Evolutionary conservation across 2,329 filamentous ascomycete genomes (phyloP).

Genomic region (Colletotrichum kahawae): DNA sequence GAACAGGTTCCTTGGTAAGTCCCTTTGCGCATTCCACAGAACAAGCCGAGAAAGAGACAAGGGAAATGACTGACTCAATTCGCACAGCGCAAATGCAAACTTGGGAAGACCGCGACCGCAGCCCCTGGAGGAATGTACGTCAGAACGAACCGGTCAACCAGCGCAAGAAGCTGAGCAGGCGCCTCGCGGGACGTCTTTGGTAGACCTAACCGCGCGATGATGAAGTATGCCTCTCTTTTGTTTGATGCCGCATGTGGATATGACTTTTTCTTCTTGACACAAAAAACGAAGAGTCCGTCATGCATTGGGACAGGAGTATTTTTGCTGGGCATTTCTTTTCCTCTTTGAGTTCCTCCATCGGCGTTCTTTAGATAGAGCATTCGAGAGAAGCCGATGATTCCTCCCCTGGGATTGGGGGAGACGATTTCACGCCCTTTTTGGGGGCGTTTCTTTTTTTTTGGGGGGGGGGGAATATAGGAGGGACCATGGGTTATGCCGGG

Average conservation of each 20-base stretch:
- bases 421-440: not conserved
- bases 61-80: not conserved
- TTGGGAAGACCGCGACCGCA: conserved; percentile 55
- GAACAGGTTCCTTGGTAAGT: conserved; percentile 65
- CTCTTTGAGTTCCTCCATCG: conserved; percentile 1
- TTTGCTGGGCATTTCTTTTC: not conserved
- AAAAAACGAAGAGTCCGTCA: not conserved
- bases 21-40: not conserved
- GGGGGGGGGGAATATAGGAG: not conserved
- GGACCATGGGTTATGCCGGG: not conserved
- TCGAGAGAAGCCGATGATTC: conserved; percentile 3
- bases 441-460: not conserved
- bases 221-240: not conserved
- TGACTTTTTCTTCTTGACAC: not conserved
- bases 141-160: conserved; percentile 36
- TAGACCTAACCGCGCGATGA: not conserved
- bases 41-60: not conserved
- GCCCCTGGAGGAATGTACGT: conserved; percentile 47
- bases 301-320: conserved; percentile 20
- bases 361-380: conserved; percentile 16
- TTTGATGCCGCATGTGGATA: not conserved
- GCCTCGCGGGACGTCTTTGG: conserved; percentile 39
- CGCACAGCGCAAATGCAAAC: conserved; percentile 55
- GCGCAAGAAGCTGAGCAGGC: conserved; percentile 44
- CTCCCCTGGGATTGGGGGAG: not conserved